Base-by-base conservation (phyloP, 1,139 yeast species). In the Zygosaccharomyces sapae region DNA sequence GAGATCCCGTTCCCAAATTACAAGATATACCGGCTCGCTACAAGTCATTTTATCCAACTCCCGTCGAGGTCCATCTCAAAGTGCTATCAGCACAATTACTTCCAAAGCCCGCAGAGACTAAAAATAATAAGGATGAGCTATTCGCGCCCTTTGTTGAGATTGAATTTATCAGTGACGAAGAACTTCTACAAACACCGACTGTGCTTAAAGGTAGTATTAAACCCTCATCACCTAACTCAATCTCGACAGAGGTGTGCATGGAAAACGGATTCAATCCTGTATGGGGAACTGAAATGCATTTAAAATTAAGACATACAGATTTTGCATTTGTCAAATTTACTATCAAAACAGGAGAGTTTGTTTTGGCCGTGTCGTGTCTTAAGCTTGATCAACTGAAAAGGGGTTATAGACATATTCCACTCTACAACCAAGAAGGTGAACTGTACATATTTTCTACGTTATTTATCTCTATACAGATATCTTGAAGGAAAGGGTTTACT, bases 81-180 rank as follows among this genome's bases (percentile, higher is more conserved):
- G 70, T 92, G 3, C 74, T 92, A 1, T 86, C 97, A 33, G 97
- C 87, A 0, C 96, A 88, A 63, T 88, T 88, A 61, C 70, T 90
- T 18, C 95, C 95, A 1, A 79, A 81, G 47, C 82, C 87, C 0
- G 70, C 70, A 42, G 79, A 72, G 10, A 58, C 71, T 30, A 75
- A 72, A 49, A 50, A 50, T 30, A 33, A 42, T 19, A 48, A 52
- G 13, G 52, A 52, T n/a, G 35, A 41, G 10, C 41, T 47, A 13
- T 51, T 59, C 42, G 64, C 59, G 4, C 61, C 65, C 10, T 55
- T 51, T 41, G 59, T 62, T 2, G 51, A 48, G 3, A 44, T 59
- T n/a, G 64, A 61, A 25, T 47, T 58, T 19, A 44, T 62, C 20
- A 49, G 52, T 19, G 54, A 55, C 34, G 58, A 56, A 48, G 58